phyloP scores from a whole-genome alignment of 2,329 filamentous ascomycete genomes.

The Akanthomyces muscarius region DNA sequence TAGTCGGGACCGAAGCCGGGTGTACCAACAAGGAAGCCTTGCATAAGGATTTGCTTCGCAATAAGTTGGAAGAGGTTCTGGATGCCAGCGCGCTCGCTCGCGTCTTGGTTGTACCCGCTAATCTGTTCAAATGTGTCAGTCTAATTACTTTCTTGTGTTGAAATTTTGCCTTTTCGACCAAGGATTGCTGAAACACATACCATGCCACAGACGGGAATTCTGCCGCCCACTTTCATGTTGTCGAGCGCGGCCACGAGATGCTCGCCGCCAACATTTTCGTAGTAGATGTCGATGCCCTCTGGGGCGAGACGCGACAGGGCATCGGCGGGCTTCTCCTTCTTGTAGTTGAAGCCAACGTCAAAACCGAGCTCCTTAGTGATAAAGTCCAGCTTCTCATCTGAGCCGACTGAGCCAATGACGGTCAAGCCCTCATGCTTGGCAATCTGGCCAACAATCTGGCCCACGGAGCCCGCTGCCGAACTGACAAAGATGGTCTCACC shows the following conservation, averaged over 20 bases:
- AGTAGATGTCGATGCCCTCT: slow-evolving; percentile 68
- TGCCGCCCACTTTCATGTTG: slow-evolving; percentile 56
- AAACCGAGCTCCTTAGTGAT: slow-evolving; percentile 48
- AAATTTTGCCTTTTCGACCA: too few relatives aligned
- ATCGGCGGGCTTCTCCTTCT: slow-evolving; percentile 67
- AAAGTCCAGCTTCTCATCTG: slow-evolving; percentile 74
- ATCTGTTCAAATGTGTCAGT: slow-evolving; percentile 39
- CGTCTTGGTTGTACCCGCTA: slow-evolving; percentile 65
- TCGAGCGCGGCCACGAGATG: slow-evolving; percentile 45
- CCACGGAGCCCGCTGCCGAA: slow-evolving; percentile 75
- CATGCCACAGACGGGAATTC: slow-evolving; percentile 64
- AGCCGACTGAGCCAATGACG: slow-evolving; percentile 77
- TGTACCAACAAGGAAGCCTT: slow-evolving; percentile 72
- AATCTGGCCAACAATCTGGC: slow-evolving; percentile 77
- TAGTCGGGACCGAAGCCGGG: slow-evolving; percentile 64
- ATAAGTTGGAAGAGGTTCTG: slow-evolving; percentile 63
- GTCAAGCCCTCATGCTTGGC: slow-evolving; percentile 75
- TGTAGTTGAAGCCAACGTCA: slow-evolving; percentile 77
- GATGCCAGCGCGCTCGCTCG: slow-evolving; percentile 57
- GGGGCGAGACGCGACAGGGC: slow-evolving; percentile 69
- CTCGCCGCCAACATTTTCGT: slow-evolving; percentile 51
- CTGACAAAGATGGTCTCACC: slow-evolving; percentile 79
- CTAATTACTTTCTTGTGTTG: slow-evolving; percentile 6
- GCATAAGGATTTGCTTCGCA: slow-evolving; percentile 64
- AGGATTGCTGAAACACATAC: slow-evolving; percentile 28